Conservation (phyloP, 169 alveolate species). For the Amoebophrya sp. region DNA sequence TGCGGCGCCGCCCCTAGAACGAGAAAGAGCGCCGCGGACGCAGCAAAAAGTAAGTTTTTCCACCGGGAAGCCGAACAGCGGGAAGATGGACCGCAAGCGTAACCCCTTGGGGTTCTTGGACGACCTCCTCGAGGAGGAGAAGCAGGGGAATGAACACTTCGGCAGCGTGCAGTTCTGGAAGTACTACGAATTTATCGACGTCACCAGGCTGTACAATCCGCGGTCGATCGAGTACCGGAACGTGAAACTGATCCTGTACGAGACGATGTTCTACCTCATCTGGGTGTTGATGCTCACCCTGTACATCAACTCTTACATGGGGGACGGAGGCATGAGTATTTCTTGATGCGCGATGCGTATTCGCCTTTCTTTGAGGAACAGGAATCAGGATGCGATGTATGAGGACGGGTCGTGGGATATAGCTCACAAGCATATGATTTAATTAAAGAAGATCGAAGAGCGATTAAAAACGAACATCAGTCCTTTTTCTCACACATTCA, state of each 20-base stretch:
- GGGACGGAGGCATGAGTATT: not conserved
- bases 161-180: not conserved
- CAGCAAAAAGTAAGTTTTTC: too few species aligned
- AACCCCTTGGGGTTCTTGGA: not conserved
- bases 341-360: not conserved
- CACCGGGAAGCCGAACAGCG: too few species aligned
- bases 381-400: not conserved
- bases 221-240: constrained; percentile 3
- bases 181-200: not conserved
- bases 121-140: not conserved
- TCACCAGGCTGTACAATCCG: not conserved
- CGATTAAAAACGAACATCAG: too few species aligned
- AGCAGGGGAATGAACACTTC: not conserved
- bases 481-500: too few species aligned
- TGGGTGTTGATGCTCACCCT: not conserved
- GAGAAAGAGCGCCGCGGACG: too few species aligned
- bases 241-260: not conserved
- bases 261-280: not conserved
- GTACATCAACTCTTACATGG: not conserved
- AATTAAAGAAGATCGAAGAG: too few species aligned
- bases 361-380: not conserved
- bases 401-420: too few species aligned
- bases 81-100: not conserved
- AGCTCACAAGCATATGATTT: too few species aligned
- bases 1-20: too few species aligned